phyloP scores from a whole-genome alignment of 345 rosid genomes.

The Citrus maxima region DNA sequence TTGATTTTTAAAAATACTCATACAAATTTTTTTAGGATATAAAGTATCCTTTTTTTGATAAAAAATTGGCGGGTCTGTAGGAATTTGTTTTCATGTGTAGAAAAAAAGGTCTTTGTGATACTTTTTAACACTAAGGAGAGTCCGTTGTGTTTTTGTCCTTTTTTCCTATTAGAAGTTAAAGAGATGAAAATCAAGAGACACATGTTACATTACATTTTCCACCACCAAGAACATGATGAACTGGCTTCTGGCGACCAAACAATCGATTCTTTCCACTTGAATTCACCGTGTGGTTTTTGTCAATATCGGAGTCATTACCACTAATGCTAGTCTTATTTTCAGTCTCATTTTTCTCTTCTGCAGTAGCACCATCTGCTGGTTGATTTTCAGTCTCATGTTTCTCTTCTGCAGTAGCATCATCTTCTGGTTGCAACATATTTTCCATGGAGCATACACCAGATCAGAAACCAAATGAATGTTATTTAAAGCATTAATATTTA shows the following conservation, averaged over 20 bases:
- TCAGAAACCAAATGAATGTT: not conserved
- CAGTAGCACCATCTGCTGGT: constrained; percentile 5
- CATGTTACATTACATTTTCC: constrained; percentile 29
- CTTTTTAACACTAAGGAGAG: too few relatives aligned
- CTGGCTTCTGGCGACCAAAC: constrained; percentile 41
- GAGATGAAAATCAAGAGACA: too few relatives aligned
- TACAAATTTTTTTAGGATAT: too few relatives aligned
- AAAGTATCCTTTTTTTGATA: too few relatives aligned
- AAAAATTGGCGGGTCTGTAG: too few relatives aligned
- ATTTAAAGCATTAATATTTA: not conserved
- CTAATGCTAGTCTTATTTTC: not conserved
- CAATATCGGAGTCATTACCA: constrained; percentile 21
- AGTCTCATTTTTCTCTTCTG: constrained; percentile 11
- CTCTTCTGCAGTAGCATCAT: constrained; percentile 8
- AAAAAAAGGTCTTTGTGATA: too few relatives aligned
- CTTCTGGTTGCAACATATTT: constrained; percentile 11
- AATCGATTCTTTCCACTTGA: constrained; percentile 24
- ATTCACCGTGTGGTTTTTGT: not conserved
- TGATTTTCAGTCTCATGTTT: constrained; percentile 11
- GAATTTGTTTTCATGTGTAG: too few relatives aligned
- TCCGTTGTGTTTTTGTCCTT: too few relatives aligned
- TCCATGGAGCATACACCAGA: too few relatives aligned
- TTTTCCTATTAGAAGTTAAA: too few relatives aligned
- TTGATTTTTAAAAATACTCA: too few relatives aligned
- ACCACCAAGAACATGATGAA: constrained; percentile 42